Evolutionary conservation across 2,329 filamentous ascomycete species (phyloP).

Genomic region (Rugonectria rugulosa): DNA sequence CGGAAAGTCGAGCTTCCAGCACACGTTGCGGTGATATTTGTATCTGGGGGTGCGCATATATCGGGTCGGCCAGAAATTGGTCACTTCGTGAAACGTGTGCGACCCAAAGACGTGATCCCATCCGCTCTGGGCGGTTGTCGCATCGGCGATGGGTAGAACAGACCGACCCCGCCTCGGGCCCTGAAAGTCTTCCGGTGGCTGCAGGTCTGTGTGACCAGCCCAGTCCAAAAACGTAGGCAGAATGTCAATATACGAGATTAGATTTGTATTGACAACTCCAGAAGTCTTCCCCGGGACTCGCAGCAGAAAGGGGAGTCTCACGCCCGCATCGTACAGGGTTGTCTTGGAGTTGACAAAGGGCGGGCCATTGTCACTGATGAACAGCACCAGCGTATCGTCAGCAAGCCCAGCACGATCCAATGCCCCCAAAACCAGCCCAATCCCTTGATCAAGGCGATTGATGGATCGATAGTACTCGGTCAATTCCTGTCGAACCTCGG

Average conservation of each 20-base stretch:
- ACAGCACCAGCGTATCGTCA: constrained; percentile 52
- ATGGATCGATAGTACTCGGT: constrained; percentile 53
- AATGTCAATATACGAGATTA: constrained; percentile 56
- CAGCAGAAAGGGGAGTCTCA: constrained; percentile 53
- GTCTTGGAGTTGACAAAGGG: constrained; percentile 61
- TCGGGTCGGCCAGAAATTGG: constrained; percentile 59
- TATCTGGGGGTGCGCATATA: constrained; percentile 51
- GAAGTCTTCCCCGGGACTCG: constrained; percentile 40
- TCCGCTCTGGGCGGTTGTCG: constrained; percentile 22
- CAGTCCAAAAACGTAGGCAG: constrained; percentile 55
- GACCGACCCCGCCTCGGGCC: constrained; percentile 43
- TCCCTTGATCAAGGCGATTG: constrained; percentile 50
- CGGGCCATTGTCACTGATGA: constrained; percentile 57
- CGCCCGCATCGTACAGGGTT: constrained; percentile 56
- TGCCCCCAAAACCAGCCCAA: constrained; percentile 49
- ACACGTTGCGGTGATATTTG: constrained; percentile 60
- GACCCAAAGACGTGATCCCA: constrained; percentile 55
- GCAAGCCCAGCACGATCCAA: constrained; percentile 43
- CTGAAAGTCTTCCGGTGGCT: constrained; percentile 17
- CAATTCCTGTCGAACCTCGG: constrained; percentile 51
- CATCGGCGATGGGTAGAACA: constrained; percentile 46
- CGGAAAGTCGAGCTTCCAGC: constrained; percentile 58
- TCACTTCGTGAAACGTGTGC: constrained; percentile 60
- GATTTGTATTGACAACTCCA: constrained; percentile 48
- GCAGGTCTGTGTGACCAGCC: constrained; percentile 32